Evolutionary conservation across 805 yeast species (phyloP).

Genomic region (Spathaspora passalidarum): DNA sequence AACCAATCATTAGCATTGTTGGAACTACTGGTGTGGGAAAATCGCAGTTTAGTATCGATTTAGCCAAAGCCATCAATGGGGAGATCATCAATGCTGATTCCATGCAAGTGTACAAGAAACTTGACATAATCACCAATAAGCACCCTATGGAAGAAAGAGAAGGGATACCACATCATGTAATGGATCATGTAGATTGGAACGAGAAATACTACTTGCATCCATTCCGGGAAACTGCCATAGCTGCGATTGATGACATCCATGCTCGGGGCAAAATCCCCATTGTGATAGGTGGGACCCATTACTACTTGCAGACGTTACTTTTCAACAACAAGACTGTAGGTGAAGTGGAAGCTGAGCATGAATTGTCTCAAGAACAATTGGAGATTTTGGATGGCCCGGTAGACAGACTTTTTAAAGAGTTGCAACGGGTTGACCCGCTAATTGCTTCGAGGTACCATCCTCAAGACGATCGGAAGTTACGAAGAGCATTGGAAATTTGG

Average conservation of each 20-base stretch:
- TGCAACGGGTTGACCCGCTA: constrained; percentile 61
- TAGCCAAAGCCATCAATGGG: constrained; percentile 76
- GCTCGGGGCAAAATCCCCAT: constrained; percentile 73
- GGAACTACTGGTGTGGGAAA: constrained; percentile 98
- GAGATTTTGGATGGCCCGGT: constrained; percentile 55
- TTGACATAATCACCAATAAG: constrained; percentile 82
- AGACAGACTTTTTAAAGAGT: constrained; percentile 44
- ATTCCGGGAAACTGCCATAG: constrained; percentile 69
- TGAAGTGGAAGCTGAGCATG: constrained; percentile 16
- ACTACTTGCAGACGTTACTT: constrained; percentile 76
- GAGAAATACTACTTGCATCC: constrained; percentile 79
- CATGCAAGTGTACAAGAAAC: constrained; percentile 84
- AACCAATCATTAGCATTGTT: constrained; percentile 57
- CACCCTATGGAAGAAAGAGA: constrained; percentile 79
- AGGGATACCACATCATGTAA: constrained; percentile 80
- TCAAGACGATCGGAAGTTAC: constrained; percentile 73
- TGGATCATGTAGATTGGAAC: constrained; percentile 79
- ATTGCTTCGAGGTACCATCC: constrained; percentile 88
- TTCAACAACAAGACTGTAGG: constrained; percentile 68
- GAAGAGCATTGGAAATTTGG: constrained; percentile 78
- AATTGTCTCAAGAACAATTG: constrained; percentile 24
- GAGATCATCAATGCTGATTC: constrained; percentile 95
- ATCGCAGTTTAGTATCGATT: constrained; percentile 71
- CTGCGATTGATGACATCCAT: constrained; percentile 62
- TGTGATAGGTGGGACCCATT: constrained; percentile 94